Percentiles rank a stretch among this genome's conserved stretches.
Conservation (phyloP, 2,329 filamentous ascomycete species). For the Claviceps arundinis region DNA sequence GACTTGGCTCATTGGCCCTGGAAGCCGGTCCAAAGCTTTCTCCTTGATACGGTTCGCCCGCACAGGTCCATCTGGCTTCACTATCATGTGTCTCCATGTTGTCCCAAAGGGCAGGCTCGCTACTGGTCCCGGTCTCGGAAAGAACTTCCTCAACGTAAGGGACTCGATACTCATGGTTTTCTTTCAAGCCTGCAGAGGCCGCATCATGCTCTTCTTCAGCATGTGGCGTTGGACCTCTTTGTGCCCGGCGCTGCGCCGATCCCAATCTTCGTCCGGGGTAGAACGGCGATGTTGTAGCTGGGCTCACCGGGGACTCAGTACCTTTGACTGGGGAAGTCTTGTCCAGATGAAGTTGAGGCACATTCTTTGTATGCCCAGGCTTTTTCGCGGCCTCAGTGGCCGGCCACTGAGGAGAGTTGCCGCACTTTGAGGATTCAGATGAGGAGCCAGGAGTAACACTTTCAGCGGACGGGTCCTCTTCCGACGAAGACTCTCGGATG, state of each 20-base stretch:
- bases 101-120: neutral
- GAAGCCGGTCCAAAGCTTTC: neutral
- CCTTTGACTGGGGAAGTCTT: neutral
- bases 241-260: conserved; percentile 16
- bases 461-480: neutral
- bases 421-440: neutral
- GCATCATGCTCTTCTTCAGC: neutral
- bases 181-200: neutral
- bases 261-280: conserved; percentile 13
- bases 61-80: neutral
- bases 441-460: neutral
- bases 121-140: neutral
- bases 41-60: neutral
- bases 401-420: neutral
- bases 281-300: conserved; percentile 8
- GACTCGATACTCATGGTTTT: conserved; percentile 5
- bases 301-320: conserved; percentile 1
- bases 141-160: conserved; percentile 9
- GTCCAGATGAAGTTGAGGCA: neutral
- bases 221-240: conserved; percentile 10
- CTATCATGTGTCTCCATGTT: neutral
- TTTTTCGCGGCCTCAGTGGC: neutral
- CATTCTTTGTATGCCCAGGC: neutral
- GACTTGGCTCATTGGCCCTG: neutral
- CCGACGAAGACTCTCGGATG: neutral